Percentiles rank a stretch among this genome's conserved stretches.
Conservation (phyloP, 768 basidiomycete genomes). For the Tephrocybe sp. region DNA sequence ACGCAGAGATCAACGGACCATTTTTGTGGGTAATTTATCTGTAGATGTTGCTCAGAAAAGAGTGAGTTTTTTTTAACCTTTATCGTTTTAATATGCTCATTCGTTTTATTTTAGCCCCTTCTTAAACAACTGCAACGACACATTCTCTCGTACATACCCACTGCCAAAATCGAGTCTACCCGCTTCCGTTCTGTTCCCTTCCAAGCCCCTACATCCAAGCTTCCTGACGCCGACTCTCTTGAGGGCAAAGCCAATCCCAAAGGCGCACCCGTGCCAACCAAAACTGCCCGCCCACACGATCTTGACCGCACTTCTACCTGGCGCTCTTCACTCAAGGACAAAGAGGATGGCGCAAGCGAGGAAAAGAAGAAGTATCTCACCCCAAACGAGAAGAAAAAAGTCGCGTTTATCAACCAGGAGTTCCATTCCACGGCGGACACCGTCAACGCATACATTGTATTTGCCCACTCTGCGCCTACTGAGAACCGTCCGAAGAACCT, state of each 20-base stretch:
- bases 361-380: slow-evolving; percentile 74
- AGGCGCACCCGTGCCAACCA: slow-evolving; percentile 22
- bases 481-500: slow-evolving; percentile 45
- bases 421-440: slow-evolving; percentile 77
- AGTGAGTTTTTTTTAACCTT: slow-evolving; percentile 42
- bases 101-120: slow-evolving; percentile 49
- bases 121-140: slow-evolving; percentile 78
- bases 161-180: slow-evolving; percentile 85
- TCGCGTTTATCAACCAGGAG: slow-evolving; percentile 92
- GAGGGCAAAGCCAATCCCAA: slow-evolving; percentile 31
- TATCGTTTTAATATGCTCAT: background rate
- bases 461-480: slow-evolving; percentile 62
- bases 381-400: slow-evolving; percentile 85
- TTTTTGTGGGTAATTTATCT: slow-evolving; percentile 90
- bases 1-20: slow-evolving; percentile 75
- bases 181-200: slow-evolving; percentile 96
- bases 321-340: slow-evolving; percentile 44
- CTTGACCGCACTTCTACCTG: slow-evolving; percentile 60
- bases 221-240: slow-evolving; percentile 42
- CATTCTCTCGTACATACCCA: slow-evolving; percentile 67
- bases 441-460: slow-evolving; percentile 89
- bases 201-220: slow-evolving; percentile 72
- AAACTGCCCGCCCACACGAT: slow-evolving; percentile 47
- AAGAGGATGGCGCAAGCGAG: slow-evolving; percentile 39
- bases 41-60: slow-evolving; percentile 74